Evolutionary conservation across 208 protist species (phyloP), one percentile per base, ranked within the genome.

Genomic region (Wallacemonas sp.): DNA sequence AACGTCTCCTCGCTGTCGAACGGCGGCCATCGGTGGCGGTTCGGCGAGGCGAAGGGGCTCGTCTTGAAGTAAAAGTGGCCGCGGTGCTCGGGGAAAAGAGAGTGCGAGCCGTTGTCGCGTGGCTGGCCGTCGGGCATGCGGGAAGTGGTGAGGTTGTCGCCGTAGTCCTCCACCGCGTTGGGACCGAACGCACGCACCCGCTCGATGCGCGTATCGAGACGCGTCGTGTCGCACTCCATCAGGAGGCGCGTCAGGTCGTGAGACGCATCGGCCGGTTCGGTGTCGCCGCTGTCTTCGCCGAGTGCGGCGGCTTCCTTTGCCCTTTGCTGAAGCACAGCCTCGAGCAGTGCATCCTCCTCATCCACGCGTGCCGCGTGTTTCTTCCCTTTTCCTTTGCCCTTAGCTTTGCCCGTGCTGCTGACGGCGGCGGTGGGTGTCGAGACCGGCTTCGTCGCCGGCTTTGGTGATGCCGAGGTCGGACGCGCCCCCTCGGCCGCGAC

Each of bases 321-420:
- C 17, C 70, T 57, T 21, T 72, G 59, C 33, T 76, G 71, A 34
- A 89, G 58, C 17, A 79, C 70, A 22, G 79, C 84, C 32, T 91
- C 83, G 17, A 94, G 78, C 37, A 94, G 71, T 50, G 74, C 71
- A 21, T 91, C 84, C 58, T 94, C 88, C 68, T 94, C 88, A 12
- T 46, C 70, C 39, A 82, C 77, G 39, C 39, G 60, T 38, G 76
- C 68, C 19, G 71, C 65, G 41, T 71, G 81, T 57, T 73, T 77
- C 38, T 68, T 77, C 39, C 67, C 45, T 46, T 71, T 68, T 17
- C 50, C 60, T 29, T 71, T 71, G 52, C 80, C 73, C 45, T 64
- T 76, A 59, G 10, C 69, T 41, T 32, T 24, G 61, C 29, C 67
- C 44, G 29, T 71, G 68, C n/a, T 50, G 63, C 3, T 76, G 44